phyloP scores from a whole-genome alignment of 2,329 filamentous ascomycete genomes.

The Fusarium sp. region DNA sequence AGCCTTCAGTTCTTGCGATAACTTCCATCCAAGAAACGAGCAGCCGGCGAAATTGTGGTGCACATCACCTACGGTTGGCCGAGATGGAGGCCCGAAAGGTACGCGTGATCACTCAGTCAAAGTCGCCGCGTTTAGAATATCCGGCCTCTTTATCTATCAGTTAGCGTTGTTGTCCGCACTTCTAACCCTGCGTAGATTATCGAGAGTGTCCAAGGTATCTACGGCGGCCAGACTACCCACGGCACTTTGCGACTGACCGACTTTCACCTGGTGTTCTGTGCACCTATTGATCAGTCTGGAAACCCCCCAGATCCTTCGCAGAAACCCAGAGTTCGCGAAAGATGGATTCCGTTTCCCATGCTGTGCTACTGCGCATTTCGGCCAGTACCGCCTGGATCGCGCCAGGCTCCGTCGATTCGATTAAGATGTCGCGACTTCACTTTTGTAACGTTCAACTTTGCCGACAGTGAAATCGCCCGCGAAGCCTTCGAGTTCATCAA shows the following conservation, averaged over 20 bases:
- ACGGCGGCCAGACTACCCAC: slow-evolving; percentile 67
- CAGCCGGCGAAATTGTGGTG: slow-evolving; percentile 8
- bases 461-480: slow-evolving; percentile 77
- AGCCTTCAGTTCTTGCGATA: not conserved
- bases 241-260: slow-evolving; percentile 72
- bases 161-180: not conserved
- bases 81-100: slow-evolving; percentile 60
- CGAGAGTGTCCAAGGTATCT: slow-evolving; percentile 71
- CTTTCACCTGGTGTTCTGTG: slow-evolving; percentile 70
- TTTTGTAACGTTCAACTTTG: slow-evolving; percentile 91
- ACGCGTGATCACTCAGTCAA: slow-evolving; percentile 24
- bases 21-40: not conserved
- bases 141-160: not conserved
- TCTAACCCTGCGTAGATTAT: slow-evolving; percentile 55
- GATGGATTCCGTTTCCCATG: slow-evolving; percentile 96
- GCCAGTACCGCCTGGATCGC: slow-evolving; percentile 76
- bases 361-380: slow-evolving; percentile 84
- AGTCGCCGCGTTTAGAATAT: slow-evolving; percentile 9
- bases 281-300: slow-evolving; percentile 53
- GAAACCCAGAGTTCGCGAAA: slow-evolving; percentile 66
- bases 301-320: slow-evolving; percentile 38
- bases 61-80: slow-evolving; percentile 10
- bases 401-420: slow-evolving; percentile 83
- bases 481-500: slow-evolving; percentile 92
- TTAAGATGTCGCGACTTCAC: slow-evolving; percentile 93